Percentiles rank a stretch among this genome's conserved stretches.
These are phyloP conservation scores for Gracilaria caudata DNA, from an alignment of 23 red algal genomes.

Conservation along the genomic window DNA sequence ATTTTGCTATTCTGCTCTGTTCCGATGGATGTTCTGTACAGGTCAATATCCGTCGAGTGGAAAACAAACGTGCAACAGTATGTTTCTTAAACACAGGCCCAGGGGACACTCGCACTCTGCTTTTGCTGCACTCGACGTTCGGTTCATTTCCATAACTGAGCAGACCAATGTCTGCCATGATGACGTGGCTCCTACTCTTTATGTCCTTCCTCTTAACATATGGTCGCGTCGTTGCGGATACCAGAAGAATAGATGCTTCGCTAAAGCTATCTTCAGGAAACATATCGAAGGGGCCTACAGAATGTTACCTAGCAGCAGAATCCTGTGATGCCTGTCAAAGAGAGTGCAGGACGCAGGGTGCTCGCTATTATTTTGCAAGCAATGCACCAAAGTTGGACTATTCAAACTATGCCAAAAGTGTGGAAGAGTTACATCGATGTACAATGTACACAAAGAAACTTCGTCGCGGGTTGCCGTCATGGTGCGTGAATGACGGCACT, in stretches of 20 bases:
- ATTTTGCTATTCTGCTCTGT: not conserved
- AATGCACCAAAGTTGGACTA: not conserved
- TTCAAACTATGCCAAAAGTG: constrained; percentile 3
- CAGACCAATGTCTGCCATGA: not conserved
- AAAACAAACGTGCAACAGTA: not conserved
- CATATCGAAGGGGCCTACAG: not conserved
- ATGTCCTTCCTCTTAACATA: not conserved
- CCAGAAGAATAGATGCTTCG: not conserved
- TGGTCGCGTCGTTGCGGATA: not conserved
- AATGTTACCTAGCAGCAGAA: constrained; percentile 20
- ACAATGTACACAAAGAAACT: constrained; percentile 24
- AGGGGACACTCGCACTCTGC: not conserved
- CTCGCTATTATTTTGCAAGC: constrained; percentile 1
- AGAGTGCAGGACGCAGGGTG: constrained; percentile 14
- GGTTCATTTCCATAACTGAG: not conserved
- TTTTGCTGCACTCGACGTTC: not conserved
- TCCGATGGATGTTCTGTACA: not conserved
- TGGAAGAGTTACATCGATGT: constrained; percentile 18
- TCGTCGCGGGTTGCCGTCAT: constrained; percentile 28
- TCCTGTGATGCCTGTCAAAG: not conserved
- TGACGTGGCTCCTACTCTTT: not conserved
- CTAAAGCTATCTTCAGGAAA: not conserved
- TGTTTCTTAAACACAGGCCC: no score
- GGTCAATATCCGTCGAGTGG: not conserved
- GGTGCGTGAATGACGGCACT: constrained; percentile 53